Evolutionary conservation across 306 rosid species (phyloP).

Genomic region (Castanea sativa): DNA sequence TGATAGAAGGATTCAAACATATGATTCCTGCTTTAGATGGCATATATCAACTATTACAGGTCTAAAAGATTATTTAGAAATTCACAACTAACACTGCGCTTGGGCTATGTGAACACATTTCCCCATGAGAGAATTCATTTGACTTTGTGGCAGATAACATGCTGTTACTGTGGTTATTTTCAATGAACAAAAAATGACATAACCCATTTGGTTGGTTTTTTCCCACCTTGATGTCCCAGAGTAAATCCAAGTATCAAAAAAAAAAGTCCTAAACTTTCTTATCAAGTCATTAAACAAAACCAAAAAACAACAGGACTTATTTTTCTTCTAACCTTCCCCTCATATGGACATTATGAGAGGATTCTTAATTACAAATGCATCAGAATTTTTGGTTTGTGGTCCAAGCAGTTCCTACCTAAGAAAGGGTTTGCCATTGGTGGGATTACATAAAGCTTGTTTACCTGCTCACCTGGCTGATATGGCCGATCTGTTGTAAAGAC

Average conservation of each 20-base stretch:
- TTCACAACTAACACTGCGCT: not conserved
- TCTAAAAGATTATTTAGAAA: not conserved
- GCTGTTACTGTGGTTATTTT: not conserved
- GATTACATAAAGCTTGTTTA: slow-evolving; percentile 37
- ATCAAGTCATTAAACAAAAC: not conserved
- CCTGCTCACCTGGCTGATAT: slow-evolving; percentile 99
- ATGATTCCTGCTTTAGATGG: not conserved
- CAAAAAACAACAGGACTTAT: not conserved
- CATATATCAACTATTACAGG: not conserved
- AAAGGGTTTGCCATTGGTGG: slow-evolving; percentile 10
- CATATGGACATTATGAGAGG: not conserved
- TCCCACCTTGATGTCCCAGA: not conserved
- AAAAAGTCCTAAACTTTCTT: not conserved
- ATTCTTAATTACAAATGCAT: not conserved
- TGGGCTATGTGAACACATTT: not conserved
- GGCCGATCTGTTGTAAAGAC: slow-evolving; percentile 79
- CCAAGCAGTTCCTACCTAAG: not conserved
- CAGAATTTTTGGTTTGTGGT: not conserved
- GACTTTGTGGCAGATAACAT: not conserved
- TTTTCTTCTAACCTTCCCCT: not conserved
- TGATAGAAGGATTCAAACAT: slow-evolving; percentile 29
- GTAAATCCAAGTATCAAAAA: not conserved
- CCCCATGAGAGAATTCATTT: not conserved
- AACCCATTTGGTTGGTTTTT: not conserved
- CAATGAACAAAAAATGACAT: not conserved